phyloP scores from a whole-genome alignment of 2,329 filamentous ascomycete genomes.

The Paramyrothecium sp. region DNA sequence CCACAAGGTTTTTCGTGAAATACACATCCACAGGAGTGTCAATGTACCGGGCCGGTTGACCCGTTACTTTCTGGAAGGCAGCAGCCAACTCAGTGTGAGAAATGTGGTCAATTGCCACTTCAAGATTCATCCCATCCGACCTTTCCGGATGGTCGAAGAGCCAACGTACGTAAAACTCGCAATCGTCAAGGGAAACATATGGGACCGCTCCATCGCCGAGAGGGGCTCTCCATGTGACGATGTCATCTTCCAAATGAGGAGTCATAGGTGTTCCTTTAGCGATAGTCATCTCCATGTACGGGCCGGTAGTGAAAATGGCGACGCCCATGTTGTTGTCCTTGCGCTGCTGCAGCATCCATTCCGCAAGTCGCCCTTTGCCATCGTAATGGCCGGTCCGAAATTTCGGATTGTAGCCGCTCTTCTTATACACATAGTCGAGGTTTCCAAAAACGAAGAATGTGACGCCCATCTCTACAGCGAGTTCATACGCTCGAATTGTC shows the following conservation, averaged over 20 bases:
- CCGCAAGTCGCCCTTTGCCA: conserved; percentile 40
- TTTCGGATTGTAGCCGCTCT: conserved; percentile 42
- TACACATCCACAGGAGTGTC: conserved; percentile 33
- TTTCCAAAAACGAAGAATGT: conserved; percentile 46
- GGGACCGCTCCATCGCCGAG: conserved; percentile 37
- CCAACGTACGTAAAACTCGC: conserved; percentile 44
- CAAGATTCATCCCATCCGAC: conserved; percentile 43
- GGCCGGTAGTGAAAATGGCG: conserved; percentile 38
- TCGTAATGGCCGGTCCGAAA: conserved; percentile 49
- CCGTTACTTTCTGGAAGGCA: conserved; percentile 42
- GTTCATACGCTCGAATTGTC: neutral
- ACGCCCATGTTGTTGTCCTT: conserved; percentile 26
- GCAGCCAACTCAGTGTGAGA: conserved; percentile 34
- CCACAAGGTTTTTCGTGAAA: conserved; percentile 16
- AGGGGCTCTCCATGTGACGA: conserved; percentile 40
- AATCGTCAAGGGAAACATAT: conserved; percentile 44
- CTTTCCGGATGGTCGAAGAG: conserved; percentile 44
- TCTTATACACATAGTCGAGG: conserved; percentile 47
- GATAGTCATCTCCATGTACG: conserved; percentile 46
- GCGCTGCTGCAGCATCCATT: conserved; percentile 41
- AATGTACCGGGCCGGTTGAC: conserved; percentile 37
- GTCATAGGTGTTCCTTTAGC: conserved; percentile 33
- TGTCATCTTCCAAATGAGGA: conserved; percentile 34
- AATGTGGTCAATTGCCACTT: conserved; percentile 40
- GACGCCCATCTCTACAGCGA: conserved; percentile 11